Evolutionary conservation across 148 eudicot species (phyloP).

Genomic region (Rhododendron simsii): DNA sequence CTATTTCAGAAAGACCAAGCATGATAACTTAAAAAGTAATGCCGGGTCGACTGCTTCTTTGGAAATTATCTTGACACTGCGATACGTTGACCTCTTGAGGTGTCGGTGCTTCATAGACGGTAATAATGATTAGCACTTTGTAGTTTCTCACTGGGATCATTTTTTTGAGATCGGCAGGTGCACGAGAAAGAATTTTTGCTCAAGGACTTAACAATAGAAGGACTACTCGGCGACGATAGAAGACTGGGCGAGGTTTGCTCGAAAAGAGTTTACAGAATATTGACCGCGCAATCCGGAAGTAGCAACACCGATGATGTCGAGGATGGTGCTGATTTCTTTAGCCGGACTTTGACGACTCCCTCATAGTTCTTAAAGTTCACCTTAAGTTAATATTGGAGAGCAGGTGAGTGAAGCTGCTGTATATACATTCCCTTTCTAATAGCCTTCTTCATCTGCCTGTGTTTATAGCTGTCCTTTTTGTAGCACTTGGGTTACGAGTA

Average conservation of each 20-base stretch:
- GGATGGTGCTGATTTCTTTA: constrained; percentile 74
- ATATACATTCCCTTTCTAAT: not conserved
- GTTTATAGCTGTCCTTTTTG: not conserved
- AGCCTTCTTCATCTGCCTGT: not conserved
- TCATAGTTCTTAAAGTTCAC: not conserved
- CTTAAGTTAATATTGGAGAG: not conserved
- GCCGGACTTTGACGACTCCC: not conserved
- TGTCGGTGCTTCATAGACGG: too few relatives aligned
- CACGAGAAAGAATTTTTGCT: constrained; percentile 86
- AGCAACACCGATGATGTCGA: constrained; percentile 66
- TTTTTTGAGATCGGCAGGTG: constrained; percentile 35
- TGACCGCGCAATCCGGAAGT: constrained; percentile 77
- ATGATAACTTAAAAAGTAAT: not conserved
- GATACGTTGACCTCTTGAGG: too few relatives aligned
- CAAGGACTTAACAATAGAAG: constrained; percentile 62
- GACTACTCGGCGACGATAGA: constrained; percentile 48
- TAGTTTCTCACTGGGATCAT: not conserved
- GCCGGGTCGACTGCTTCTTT: not conserved
- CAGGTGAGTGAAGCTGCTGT: not conserved
- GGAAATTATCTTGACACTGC: not conserved
- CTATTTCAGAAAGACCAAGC: not conserved
- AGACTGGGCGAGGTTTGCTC: constrained; percentile 85
- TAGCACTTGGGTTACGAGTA: not conserved
- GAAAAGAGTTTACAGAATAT: constrained; percentile 83
- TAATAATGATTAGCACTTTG: not conserved